A percentile compares a stretch with the other conserved stretches of the same genome.
These are phyloP conservation scores for Lachnellula occidentalis DNA, from an alignment of 2,329 filamentous ascomycete species.

Conservation along the genomic window DNA sequence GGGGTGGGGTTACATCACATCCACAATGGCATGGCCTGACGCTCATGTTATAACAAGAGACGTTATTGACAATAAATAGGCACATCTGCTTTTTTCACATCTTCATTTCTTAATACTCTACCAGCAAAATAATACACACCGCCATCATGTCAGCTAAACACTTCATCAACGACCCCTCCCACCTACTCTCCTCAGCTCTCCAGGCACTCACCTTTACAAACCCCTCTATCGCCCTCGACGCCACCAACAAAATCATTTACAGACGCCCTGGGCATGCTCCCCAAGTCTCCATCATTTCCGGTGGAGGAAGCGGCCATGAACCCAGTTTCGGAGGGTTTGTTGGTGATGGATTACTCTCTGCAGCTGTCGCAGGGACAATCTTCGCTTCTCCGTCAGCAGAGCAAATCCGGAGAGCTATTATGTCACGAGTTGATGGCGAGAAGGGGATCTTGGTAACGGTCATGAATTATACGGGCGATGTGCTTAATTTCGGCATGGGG, in stretches of 20 bases:
- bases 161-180: conserved; percentile 79
- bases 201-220: conserved; percentile 76
- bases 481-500: conserved; percentile 89
- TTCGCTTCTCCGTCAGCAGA: conserved; percentile 78
- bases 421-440: conserved; percentile 63
- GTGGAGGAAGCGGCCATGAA: conserved; percentile 86
- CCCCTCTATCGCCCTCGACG: conserved; percentile 74
- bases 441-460: conserved; percentile 82
- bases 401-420: conserved; percentile 74
- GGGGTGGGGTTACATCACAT: not conserved
- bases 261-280: conserved; percentile 50
- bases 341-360: conserved; percentile 72
- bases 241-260: conserved; percentile 78
- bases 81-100: not conserved
- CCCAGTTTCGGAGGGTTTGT: conserved; percentile 84
- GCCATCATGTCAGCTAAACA: conserved; percentile 61
- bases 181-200: conserved; percentile 73
- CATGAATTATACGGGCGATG: conserved; percentile 91
- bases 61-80: not conserved
- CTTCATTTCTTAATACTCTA: not conserved
- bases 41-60: not conserved
- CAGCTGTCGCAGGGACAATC: conserved; percentile 79
- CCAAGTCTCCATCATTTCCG: conserved; percentile 80
- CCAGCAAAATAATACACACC: not conserved
- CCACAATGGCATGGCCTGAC: not conserved